Evolutionary conservation across 805 yeast genomes (phyloP), one percentile per base, ranked within the genome.

Genomic region (Wickerhamomyces subpelliculosus): DNA sequence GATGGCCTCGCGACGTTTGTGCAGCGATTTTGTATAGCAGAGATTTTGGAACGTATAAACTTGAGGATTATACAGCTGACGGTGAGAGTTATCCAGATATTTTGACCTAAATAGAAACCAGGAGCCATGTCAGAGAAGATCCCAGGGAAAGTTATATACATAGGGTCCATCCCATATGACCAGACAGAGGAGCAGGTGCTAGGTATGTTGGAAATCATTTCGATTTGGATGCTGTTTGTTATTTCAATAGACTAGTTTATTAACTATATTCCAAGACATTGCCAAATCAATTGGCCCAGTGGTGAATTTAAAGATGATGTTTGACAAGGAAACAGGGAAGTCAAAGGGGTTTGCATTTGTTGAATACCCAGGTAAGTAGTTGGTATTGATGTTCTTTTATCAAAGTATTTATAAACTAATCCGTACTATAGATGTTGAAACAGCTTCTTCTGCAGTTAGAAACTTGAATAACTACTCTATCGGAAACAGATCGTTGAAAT

Each of bases 111-210:
- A n/a, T n/a, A 22, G 8, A 22, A 8, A 10, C 10, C 7, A 27
- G 6, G 6, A 19, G 13, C 8, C 17, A 38, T 34, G 48, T 35
- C 40, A 14, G 36, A 42, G 23, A 46, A 40, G 38, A 36, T 40
- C 6, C 64, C 66, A 13, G 57, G 65, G 7, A 58, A 61, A 41
- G 75, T 73, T 25, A 82, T 87, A 3, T 84, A 84, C 51, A 75
- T 89, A 30, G 95, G 96, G 4, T 81, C 86, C 13, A 84, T 90
- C 27, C 97, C 97, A 1, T 87, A 80, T 55, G 97, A 90, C 52
- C 87, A 84, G 54, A 84, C 96, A 0, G 97, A 90, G 57, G 95
- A 87, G 50, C 97, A 89, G 58, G 81, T 90, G n/a, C 61, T 75
- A 47, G 45, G 21, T 26, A 34, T 30, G 22, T 26, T 27, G 12